Evolutionary conservation across 306 rosid species (phyloP).

Genomic region (Luffa aegyptiaca): DNA sequence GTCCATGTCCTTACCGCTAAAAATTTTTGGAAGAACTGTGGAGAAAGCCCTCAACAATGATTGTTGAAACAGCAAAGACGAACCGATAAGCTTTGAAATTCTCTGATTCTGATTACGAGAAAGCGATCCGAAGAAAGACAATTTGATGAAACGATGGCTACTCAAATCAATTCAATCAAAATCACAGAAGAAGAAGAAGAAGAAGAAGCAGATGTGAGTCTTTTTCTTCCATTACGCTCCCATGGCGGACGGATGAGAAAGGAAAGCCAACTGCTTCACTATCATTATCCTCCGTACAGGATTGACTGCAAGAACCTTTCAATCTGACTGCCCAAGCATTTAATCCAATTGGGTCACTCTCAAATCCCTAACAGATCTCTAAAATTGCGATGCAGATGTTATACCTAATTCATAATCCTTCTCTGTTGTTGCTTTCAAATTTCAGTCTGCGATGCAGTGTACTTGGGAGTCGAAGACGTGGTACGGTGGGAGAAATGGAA

Average conservation of each 20-base stretch:
- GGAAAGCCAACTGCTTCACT: not conserved
- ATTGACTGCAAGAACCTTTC: not conserved
- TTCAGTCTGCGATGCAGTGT: slow-evolving; percentile 6
- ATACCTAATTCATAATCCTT: not conserved
- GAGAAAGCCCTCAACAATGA: not conserved
- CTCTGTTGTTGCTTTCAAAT: not conserved
- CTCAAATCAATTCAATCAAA: not conserved
- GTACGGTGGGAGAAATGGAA: slow-evolving; percentile 18
- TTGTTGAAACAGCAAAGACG: not conserved
- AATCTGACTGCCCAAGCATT: not conserved
- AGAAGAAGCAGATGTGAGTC: not conserved
- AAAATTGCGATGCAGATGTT: not conserved
- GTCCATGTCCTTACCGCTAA: not conserved
- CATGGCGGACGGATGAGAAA: not conserved
- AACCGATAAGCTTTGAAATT: not conserved
- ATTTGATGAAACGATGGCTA: not conserved
- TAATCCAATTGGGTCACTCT: not conserved
- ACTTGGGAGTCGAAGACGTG: slow-evolving; percentile 22
- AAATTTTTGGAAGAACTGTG: not conserved
- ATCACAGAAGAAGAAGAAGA: not conserved
- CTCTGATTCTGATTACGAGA: not conserved
- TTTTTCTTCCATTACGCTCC: not conserved
- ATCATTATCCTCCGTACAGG: not conserved
- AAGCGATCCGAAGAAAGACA: not conserved
- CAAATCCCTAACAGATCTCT: not conserved